Conservation (phyloP, 1,139 yeast species). For the Scheffersomyces titani region DNA sequence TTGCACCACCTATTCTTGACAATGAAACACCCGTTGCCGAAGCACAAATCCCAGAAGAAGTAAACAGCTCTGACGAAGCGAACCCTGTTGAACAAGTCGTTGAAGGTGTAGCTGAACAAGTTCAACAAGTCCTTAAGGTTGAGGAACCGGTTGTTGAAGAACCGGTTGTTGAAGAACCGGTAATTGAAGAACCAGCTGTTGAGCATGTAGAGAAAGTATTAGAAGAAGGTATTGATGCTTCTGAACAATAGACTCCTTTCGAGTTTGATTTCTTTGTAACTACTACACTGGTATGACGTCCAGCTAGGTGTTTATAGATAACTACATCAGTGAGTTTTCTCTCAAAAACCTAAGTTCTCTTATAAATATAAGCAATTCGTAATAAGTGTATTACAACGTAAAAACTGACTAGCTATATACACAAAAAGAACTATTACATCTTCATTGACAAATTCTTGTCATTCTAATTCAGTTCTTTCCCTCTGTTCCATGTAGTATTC, state of each 20-base stretch:
- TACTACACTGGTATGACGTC: background rate
- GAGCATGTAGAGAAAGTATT: slow-evolving; percentile 1
- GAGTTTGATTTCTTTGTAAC: background rate
- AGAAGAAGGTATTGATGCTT: slow-evolving; percentile 6
- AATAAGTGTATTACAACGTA: background rate
- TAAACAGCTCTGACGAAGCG: background rate
- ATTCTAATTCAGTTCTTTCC: background rate
- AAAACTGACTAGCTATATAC: background rate
- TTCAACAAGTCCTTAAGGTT: slow-evolving; percentile 2
- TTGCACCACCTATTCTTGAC: background rate
- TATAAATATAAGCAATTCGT: background rate
- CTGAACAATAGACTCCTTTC: background rate
- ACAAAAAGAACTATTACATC: background rate
- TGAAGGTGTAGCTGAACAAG: background rate
- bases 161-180: slow-evolving; percentile 11
- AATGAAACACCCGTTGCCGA: slow-evolving; percentile 8
- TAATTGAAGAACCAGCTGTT: slow-evolving; percentile 4
- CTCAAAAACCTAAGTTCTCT: background rate
- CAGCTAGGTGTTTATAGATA: background rate
- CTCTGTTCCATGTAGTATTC: background rate
- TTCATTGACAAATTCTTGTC: background rate
- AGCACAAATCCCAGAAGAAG: slow-evolving; percentile 8
- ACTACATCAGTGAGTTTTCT: background rate
- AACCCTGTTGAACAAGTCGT: background rate
- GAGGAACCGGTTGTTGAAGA: slow-evolving; percentile 1